Base-by-base conservation (phyloP, 257 asterid species). In the Solanum virginianum region DNA sequence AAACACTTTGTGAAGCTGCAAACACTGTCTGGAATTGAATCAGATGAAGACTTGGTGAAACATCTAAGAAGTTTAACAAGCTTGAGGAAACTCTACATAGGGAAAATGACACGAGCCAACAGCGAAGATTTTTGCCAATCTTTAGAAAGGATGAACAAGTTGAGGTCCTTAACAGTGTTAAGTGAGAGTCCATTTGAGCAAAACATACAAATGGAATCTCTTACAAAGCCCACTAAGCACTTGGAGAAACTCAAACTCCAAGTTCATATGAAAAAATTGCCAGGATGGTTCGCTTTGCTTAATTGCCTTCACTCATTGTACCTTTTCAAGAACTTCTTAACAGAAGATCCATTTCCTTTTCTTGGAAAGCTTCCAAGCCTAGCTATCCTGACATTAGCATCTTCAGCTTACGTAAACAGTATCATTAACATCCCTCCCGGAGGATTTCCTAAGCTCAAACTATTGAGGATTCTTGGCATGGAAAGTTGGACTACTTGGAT, bases 391-490 rank as follows among this genome's bases (percentile, higher is more conserved):
- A 86, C 86, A 36, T 54, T 86, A 4, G 86, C 86, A 77, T 86
- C 85, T 39, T 84, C 86, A 65, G 86, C 88, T 53, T 83, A 75
- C 47, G 41, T 69, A 53, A 75, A 22, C 71, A 70, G 39, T 24
- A 80, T 1, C 10, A 13, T 75, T 54, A 86, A 63, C 59, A 43
- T 85, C 55, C 80, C 62, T 29, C 24, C 15, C 0, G 74, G 84
- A 54, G 84, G 82, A 49, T 86, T 83, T 75, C 86, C 88, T 15
- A 86, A 86, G 80, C 88, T 83, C 59, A 83, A 83, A 83, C 59
- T 86, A 1, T 7, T 86, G 13, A 83, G 84, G 66, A 54, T 83
- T 7, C 80, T 83, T 22, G 86, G 81, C 55, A 86, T 77, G 13
- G 72, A 84, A 60, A 77, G 49, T 13, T 86, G 88, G 86, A 60